Evolutionary conservation across 2,329 filamentous ascomycete genomes (phyloP), one percentile per base, ranked within the genome.

Genomic region (Pseudogymnoascus verrucosus): DNA sequence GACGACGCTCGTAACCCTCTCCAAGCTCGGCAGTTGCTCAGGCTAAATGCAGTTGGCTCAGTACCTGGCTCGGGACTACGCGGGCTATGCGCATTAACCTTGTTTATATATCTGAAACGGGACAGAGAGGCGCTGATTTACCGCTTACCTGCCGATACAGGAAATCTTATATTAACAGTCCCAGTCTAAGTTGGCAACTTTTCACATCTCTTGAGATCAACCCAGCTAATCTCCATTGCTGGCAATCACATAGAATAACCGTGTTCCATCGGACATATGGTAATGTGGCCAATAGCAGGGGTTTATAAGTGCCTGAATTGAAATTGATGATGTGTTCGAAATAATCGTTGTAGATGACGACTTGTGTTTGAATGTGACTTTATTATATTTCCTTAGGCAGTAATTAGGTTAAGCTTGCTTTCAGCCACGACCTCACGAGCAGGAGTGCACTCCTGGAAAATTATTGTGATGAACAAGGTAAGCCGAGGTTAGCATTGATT

Each of bases 41-140:
- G n/a, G 47, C n/a, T 57, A 34, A 57, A 57, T 57, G 4, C n/a
- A 28, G 26, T 19, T 31, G 26, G n/a, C 10, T 31, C 26, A 6
- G 47, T 19, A 19, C 47, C 47, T 57, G 28, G n/a, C 12, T 31
- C n/a, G 28, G 26, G 28, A 54, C 14, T 28, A 57, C 47, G 28
- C 28, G 26, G 26, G 47, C 12, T 54, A 54, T 31, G 47, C n/a
- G 47, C 47, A 54, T 54, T 10, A 54, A 54, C 7, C 26, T 54
- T 54, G 26, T 54, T 34, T 54, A 54, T 54, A 54, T 54, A 54
- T 54, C 4, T 54, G 47, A 54, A 54, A 54, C 47, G 26, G 47
- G 47, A 19, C 47, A 8, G 26, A 31, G 26, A 54, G 26, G 26
- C 26, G 47, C 26, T 2, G 26, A 31, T 54, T 54, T 54, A 31